Conservation (phyloP, 2,329 filamentous ascomycete species). For the Phyllosticta citribraziliensis region DNA sequence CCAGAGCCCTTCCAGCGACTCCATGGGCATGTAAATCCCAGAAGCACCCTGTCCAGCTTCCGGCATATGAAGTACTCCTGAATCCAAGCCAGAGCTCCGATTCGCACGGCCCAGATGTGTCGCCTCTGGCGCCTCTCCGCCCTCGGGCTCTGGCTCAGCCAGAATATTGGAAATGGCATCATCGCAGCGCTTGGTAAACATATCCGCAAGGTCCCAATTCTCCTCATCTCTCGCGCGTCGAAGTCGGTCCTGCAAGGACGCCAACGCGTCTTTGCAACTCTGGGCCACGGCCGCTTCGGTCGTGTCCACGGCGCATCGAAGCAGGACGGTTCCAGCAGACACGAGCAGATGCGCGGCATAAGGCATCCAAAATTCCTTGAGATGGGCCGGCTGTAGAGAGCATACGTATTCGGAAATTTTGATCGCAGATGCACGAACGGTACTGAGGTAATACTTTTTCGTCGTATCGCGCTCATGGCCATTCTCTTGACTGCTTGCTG, state of each 20-base stretch:
- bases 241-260: background rate
- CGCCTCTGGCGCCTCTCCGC: background rate
- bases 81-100: background rate
- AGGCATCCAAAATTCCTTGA: constrained; percentile 43
- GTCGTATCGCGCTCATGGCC: constrained; percentile 17
- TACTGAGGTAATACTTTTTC: constrained; percentile 22
- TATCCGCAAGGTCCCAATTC: constrained; percentile 7
- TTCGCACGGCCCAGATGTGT: background rate
- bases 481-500: constrained; percentile 10
- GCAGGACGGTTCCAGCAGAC: constrained; percentile 43
- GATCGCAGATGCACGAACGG: constrained; percentile 40
- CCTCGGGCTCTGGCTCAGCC: background rate
- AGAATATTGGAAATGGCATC: constrained; percentile 3
- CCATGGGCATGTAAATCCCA: background rate
- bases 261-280: background rate
- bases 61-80: background rate
- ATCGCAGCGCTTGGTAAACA: constrained; percentile 6
- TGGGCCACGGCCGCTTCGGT: constrained; percentile 24
- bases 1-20: constrained; percentile 1
- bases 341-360: constrained; percentile 44
- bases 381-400: constrained; percentile 36
- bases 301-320: constrained; percentile 44
- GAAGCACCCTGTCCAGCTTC: background rate
- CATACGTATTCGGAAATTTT: constrained; percentile 41
- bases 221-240: background rate